phyloP scores from a whole-genome alignment of 257 asterid species.

The Lithospermum erythrorhizon region DNA sequence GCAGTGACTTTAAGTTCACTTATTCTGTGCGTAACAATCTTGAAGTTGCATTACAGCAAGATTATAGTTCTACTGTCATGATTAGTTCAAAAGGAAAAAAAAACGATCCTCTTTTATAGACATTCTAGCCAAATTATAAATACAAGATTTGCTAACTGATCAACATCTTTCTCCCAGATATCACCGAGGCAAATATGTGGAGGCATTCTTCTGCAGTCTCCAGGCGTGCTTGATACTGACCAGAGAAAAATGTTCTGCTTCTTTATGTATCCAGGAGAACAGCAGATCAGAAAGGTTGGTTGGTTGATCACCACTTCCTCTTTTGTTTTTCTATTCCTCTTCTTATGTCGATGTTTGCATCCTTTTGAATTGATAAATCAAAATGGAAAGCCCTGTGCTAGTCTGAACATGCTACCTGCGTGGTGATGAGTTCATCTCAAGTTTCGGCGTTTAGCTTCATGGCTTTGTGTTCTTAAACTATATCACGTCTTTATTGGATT shows the following conservation, averaged over 20 bases:
- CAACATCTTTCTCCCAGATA: conserved; percentile 34
- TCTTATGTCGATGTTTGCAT: too few relatives aligned
- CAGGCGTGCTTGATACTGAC: conserved; percentile 50
- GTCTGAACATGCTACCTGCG: too few relatives aligned
- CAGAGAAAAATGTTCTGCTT: conserved; percentile 67
- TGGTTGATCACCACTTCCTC: background rate
- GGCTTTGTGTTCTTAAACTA: too few relatives aligned
- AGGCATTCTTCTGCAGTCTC: conserved; percentile 58
- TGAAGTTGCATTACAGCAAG: background rate
- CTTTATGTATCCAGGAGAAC: conserved; percentile 57
- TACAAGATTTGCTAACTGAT: conserved; percentile 1
- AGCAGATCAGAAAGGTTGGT: conserved; percentile 47
- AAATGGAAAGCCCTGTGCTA: too few relatives aligned
- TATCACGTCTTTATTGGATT: too few relatives aligned
- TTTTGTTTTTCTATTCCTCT: background rate
- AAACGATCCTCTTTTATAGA: background rate
- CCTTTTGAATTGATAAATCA: too few relatives aligned
- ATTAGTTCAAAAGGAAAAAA: conserved; percentile 1
- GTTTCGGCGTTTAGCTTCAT: too few relatives aligned
- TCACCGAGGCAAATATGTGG: conserved; percentile 47
- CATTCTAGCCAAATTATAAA: background rate
- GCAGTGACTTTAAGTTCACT: conserved; percentile 45
- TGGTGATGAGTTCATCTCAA: too few relatives aligned
- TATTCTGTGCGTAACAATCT: conserved; percentile 41
- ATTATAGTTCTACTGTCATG: background rate